These are phyloP conservation scores for Mortierella polycephala DNA, from an alignment of 371 early-diverging fungal genomes.

Conservation along the genomic window DNA sequence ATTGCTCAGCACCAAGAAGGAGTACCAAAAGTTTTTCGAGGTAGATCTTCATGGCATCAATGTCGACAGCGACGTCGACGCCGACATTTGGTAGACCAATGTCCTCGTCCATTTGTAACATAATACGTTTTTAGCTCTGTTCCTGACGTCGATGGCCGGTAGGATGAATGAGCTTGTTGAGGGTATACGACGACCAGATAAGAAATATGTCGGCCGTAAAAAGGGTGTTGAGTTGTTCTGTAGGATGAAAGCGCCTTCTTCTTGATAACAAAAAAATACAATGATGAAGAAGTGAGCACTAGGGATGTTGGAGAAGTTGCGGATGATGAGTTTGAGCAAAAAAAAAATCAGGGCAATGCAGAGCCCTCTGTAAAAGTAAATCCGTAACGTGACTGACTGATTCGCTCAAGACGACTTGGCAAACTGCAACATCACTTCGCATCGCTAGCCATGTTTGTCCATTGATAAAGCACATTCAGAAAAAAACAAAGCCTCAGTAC, in stretches of 20 bases:
- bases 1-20: slow-evolving; percentile 74
- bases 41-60: slow-evolving; percentile 58
- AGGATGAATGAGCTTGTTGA: no score
- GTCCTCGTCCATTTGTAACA: slow-evolving; percentile 53
- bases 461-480: background rate
- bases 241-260: no score
- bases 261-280: background rate
- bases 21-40: slow-evolving; percentile 78
- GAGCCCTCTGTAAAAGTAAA: no score
- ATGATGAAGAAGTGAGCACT: background rate
- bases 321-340: slow-evolving; percentile 1
- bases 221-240: no score
- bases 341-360: slow-evolving; percentile 5
- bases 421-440: no score
- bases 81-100: slow-evolving; percentile 43
- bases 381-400: no score
- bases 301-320: slow-evolving; percentile 1
- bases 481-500: background rate
- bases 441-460: no score
- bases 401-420: no score
- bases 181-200: no score
- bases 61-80: slow-evolving; percentile 39
- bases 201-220: no score
- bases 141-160: background rate
- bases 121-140: slow-evolving; percentile 12